Evolutionary conservation across 805 yeast genomes (phyloP).

Genomic region (Metschnikowia drakensbergensis): DNA sequence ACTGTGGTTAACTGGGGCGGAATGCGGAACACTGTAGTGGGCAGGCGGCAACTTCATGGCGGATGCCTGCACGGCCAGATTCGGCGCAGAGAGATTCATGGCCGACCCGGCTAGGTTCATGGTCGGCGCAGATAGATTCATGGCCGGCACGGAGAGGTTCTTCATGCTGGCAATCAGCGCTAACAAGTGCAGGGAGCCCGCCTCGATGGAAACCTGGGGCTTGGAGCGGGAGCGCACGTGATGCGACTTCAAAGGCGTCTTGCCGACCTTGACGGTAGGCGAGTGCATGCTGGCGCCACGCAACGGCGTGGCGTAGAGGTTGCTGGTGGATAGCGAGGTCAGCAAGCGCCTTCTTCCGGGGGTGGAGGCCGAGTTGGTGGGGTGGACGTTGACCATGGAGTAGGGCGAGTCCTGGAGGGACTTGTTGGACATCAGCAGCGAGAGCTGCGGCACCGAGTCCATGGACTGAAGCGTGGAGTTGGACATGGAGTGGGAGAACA

Average conservation of each 20-base stretch:
- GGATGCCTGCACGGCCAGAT: background rate
- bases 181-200: conserved; percentile 15
- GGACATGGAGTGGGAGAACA: conserved; percentile 12
- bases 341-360: conserved; percentile 37
- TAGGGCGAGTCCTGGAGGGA: conserved; percentile 32
- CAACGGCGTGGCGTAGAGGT: conserved; percentile 33
- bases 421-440: conserved; percentile 34
- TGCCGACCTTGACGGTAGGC: conserved; percentile 26
- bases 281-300: conserved; percentile 18
- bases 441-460: conserved; percentile 36
- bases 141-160: background rate
- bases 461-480: conserved; percentile 25
- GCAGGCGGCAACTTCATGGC: background rate
- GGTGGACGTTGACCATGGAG: conserved; percentile 15
- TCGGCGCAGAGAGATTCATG: background rate
- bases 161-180: conserved; percentile 18
- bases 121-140: too few relatives aligned
- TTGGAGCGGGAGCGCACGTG: conserved; percentile 14
- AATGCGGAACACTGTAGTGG: background rate
- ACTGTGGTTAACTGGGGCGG: background rate
- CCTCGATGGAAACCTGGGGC: conserved; percentile 14
- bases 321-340: conserved; percentile 29
- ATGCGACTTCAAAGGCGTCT: conserved; percentile 29
- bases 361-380: conserved; percentile 22
- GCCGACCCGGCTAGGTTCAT: background rate